Evolutionary conservation across 1,284 basidiomycete species (phyloP).

Genomic region (Pseudozyma tsukubaensis): DNA sequence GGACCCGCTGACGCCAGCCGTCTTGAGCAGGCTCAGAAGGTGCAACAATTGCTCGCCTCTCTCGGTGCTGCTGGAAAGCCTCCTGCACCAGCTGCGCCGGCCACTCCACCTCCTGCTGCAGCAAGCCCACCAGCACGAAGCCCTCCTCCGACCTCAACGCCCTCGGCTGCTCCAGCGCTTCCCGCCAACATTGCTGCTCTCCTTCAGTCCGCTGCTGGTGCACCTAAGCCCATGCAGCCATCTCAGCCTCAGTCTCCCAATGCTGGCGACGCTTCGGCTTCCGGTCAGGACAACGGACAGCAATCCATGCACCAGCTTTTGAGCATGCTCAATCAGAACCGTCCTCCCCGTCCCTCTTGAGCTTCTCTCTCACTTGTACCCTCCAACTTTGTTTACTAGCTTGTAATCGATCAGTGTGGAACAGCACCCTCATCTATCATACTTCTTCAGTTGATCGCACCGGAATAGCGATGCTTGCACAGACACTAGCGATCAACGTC

Average conservation of each 20-base stretch:
- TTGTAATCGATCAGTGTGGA: background rate
- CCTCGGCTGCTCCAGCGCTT: constrained; percentile 24
- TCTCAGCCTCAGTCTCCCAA: constrained; percentile 44
- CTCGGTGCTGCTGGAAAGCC: constrained; percentile 49
- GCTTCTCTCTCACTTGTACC: too few species aligned
- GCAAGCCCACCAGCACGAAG: constrained; percentile 22
- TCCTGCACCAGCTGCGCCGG: constrained; percentile 19
- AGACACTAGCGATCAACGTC: too few species aligned
- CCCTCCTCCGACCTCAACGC: constrained; percentile 22
- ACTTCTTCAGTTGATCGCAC: too few species aligned
- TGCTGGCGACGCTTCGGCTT: constrained; percentile 9
- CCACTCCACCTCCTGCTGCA: constrained; percentile 22
- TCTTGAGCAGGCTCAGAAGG: constrained; percentile 68
- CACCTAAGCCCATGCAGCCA: constrained; percentile 40
- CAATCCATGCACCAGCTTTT: constrained; percentile 48
- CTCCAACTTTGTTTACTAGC: background rate
- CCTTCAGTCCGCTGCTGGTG: constrained; percentile 45
- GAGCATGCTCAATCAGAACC: constrained; percentile 46
- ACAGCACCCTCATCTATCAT: background rate
- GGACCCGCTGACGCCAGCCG: constrained; percentile 43
- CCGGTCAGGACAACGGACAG: constrained; percentile 34
- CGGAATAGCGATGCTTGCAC: too few species aligned
- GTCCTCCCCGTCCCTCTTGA: constrained; percentile 38
- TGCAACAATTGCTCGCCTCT: constrained; percentile 66
- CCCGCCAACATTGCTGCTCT: constrained; percentile 54